Evolutionary conservation across 2,329 filamentous ascomycete species (phyloP).

Genomic region (Talaromyces amestolkiae): DNA sequence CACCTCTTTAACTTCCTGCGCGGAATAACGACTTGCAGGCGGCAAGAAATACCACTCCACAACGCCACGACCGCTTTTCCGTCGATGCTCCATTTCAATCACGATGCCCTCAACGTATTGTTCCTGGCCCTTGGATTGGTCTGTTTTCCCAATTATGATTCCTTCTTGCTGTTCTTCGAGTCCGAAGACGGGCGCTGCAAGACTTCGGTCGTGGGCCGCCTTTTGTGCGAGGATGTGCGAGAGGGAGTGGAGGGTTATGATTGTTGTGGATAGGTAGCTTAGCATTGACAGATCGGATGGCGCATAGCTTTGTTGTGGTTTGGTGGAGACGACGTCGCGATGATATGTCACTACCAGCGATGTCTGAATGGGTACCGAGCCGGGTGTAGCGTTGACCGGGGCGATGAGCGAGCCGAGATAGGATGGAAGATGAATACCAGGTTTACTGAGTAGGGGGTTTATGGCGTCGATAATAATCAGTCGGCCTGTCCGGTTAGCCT

Average conservation of each 20-base stretch:
- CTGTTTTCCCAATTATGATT: slow-evolving; percentile 64
- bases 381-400: slow-evolving; percentile 41
- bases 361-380: slow-evolving; percentile 41
- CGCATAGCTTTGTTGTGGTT: slow-evolving; percentile 43
- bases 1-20: slow-evolving; percentile 50
- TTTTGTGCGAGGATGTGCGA: slow-evolving; percentile 71
- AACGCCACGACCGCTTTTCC: slow-evolving; percentile 76
- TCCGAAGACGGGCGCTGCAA: slow-evolving; percentile 74
- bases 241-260: slow-evolving; percentile 71
- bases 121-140: slow-evolving; percentile 32
- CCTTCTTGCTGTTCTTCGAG: slow-evolving; percentile 76
- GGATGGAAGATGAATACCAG: slow-evolving; percentile 58
- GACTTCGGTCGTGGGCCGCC: slow-evolving; percentile 71
- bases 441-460: slow-evolving; percentile 58
- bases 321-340: slow-evolving; percentile 65
- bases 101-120: slow-evolving; percentile 60
- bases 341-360: slow-evolving; percentile 82
- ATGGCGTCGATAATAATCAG: slow-evolving; percentile 80
- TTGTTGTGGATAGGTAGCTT: slow-evolving; percentile 81
- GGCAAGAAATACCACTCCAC: slow-evolving; percentile 65
- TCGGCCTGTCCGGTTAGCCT: slow-evolving; percentile 51
- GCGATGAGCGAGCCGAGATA: slow-evolving; percentile 70
- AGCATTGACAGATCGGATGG: slow-evolving; percentile 71
- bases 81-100: slow-evolving; percentile 79
- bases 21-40: slow-evolving; percentile 43